phyloP scores from a whole-genome alignment of 164 flowering plant species.

The Liriodendron chinense region DNA sequence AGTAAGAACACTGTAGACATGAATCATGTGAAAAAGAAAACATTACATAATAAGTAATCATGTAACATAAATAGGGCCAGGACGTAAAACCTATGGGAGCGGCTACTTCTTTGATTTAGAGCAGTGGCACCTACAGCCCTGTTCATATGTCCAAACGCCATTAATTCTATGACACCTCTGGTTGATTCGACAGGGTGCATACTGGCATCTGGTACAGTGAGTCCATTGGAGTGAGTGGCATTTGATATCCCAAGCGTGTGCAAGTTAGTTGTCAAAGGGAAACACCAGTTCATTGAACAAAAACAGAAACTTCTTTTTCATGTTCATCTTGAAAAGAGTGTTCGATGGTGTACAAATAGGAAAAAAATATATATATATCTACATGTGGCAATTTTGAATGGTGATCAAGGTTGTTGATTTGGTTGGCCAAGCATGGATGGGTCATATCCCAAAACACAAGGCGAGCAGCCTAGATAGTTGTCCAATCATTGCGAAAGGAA shows the following conservation, averaged over 20 bases:
- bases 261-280: slow-evolving; percentile 48
- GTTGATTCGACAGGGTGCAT: slow-evolving; percentile 75
- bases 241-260: slow-evolving; percentile 84
- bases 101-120: slow-evolving; percentile 90
- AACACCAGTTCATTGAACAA: neutral
- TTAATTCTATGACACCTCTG: slow-evolving; percentile 65
- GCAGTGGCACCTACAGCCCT: slow-evolving; percentile 95
- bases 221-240: slow-evolving; percentile 64
- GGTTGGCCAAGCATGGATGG: neutral
- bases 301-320: neutral
- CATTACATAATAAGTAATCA: neutral
- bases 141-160: slow-evolving; percentile 72
- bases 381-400: too few species aligned
- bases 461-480: too few species aligned
- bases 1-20: slow-evolving; percentile 68
- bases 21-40: neutral
- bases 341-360: too few species aligned
- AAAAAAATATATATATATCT: too few species aligned
- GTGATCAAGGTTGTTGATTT: neutral
- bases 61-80: neutral
- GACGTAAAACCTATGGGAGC: slow-evolving; percentile 78
- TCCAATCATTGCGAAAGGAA: too few species aligned
- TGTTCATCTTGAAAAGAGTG: too few species aligned
- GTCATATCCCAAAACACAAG: too few species aligned
- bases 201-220: slow-evolving; percentile 97